These are phyloP conservation scores for Sarocladium kiliense DNA, from an alignment of 2,329 filamentous ascomycete species.

Conservation along the genomic window DNA sequence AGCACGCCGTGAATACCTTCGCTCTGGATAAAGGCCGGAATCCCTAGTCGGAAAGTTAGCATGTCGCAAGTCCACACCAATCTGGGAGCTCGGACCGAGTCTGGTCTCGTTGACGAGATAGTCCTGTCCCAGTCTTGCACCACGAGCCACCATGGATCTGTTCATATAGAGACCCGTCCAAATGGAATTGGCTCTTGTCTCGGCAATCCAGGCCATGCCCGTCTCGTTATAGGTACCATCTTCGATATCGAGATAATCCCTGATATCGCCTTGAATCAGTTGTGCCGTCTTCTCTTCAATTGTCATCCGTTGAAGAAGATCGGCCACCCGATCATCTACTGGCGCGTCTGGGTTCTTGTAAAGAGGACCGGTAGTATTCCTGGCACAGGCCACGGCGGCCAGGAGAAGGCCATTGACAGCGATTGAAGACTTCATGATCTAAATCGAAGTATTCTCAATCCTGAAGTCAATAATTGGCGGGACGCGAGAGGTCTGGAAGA, in stretches of 20 bases:
- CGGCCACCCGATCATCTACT: constrained; percentile 59
- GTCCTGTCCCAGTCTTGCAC: constrained; percentile 61
- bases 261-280: constrained; percentile 63
- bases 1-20: constrained; percentile 72
- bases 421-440: neutral
- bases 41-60: no score
- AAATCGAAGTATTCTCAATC: neutral
- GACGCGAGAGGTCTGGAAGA: neutral
- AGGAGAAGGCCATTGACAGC: constrained; percentile 11
- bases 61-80: neutral
- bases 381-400: constrained; percentile 19
- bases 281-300: constrained; percentile 70
- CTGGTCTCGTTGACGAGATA: constrained; percentile 52
- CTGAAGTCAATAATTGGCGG: neutral
- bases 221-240: constrained; percentile 62
- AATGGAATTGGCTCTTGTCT: constrained; percentile 60
- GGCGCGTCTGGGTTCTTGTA: constrained; percentile 61
- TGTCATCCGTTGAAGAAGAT: constrained; percentile 68
- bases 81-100: constrained; percentile 19
- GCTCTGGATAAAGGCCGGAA: constrained; percentile 68
- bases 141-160: constrained; percentile 57
- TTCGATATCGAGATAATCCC: constrained; percentile 68
- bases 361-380: constrained; percentile 26
- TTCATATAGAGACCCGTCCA: constrained; percentile 66
- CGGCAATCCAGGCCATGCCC: constrained; percentile 63